These are phyloP conservation scores for Salix purpurea DNA, from an alignment of 345 rosid species.

Conservation along the genomic window DNA sequence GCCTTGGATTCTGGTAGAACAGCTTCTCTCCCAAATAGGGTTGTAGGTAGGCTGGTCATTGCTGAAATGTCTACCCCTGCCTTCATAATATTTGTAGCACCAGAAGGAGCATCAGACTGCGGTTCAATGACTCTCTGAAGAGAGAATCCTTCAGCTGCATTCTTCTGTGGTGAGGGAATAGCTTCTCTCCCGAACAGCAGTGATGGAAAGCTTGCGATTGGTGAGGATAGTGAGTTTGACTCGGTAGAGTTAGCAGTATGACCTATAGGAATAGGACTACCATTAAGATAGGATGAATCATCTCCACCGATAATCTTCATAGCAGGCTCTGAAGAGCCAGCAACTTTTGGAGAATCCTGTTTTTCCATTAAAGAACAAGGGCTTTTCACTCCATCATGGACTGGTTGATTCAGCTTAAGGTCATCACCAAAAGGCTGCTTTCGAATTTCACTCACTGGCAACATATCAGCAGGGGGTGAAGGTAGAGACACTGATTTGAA, in stretches of 20 bases:
- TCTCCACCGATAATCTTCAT: constrained; percentile 25
- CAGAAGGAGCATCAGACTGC: constrained; percentile 15
- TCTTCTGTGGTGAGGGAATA: constrained; percentile 18
- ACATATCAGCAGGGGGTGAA: constrained; percentile 20
- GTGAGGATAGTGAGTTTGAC: constrained; percentile 9
- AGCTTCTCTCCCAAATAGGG: constrained; percentile 3
- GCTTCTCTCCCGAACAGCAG: constrained; percentile 24
- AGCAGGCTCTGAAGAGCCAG: constrained; percentile 27
- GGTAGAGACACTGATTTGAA: constrained; percentile 16
- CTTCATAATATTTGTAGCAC: not conserved
- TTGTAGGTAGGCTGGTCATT: not conserved
- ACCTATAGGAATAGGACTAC: constrained; percentile 2
- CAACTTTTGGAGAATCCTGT: constrained; percentile 20
- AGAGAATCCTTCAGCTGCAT: constrained; percentile 16
- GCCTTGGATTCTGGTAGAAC: constrained; percentile 3
- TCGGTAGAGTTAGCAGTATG: constrained; percentile 9
- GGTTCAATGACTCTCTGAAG: constrained; percentile 19
- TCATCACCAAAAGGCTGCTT: constrained; percentile 29
- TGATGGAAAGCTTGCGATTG: constrained; percentile 18
- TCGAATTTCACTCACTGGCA: constrained; percentile 22
- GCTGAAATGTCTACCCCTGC: constrained; percentile 1
- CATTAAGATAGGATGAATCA: constrained; percentile 4
- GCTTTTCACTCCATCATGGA: constrained; percentile 18
- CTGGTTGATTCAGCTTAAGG: constrained; percentile 15
- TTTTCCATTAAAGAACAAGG: constrained; percentile 3